Conservation (phyloP, 1,284 basidiomycete genomes). For the Tremellales sp. region DNA sequence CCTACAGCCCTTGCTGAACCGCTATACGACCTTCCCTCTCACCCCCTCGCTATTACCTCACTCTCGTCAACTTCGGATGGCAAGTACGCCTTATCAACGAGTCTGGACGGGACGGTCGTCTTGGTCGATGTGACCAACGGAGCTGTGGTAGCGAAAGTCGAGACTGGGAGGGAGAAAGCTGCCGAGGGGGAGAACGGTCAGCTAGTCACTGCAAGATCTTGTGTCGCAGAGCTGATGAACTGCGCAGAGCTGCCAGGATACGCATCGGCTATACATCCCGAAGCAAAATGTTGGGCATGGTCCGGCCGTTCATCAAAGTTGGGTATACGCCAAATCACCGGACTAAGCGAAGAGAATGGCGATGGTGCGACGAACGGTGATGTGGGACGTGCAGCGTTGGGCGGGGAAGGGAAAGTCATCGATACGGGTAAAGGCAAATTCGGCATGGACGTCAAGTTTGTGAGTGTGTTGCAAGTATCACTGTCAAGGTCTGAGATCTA, state of each 20-base stretch:
- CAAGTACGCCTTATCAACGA: constrained; percentile 64
- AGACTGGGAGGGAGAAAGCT: constrained; percentile 61
- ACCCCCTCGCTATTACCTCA: constrained; percentile 69
- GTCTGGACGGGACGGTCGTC: constrained; percentile 70
- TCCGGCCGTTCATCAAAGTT: constrained; percentile 71
- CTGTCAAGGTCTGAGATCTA: constrained; percentile 1
- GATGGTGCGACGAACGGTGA: constrained; percentile 35
- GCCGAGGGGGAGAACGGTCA: constrained; percentile 65
- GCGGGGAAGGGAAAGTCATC: constrained; percentile 50
- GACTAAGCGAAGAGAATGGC: constrained; percentile 49
- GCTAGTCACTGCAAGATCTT: constrained; percentile 36
- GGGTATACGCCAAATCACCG: constrained; percentile 27
- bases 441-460: constrained; percentile 73
- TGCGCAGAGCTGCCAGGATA: constrained; percentile 59
- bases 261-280: constrained; percentile 73
- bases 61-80: constrained; percentile 65
- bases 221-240: constrained; percentile 5
- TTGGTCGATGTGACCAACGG: constrained; percentile 66
- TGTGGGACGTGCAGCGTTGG: constrained; percentile 50
- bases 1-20: constrained; percentile 57
- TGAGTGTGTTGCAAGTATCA: too few species aligned
- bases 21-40: constrained; percentile 59
- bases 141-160: constrained; percentile 59
- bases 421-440: constrained; percentile 71
- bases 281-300: constrained; percentile 66